Evolutionary conservation across 768 basidiomycete species (phyloP).

Genomic region (Phlegmacium glaucopus): DNA sequence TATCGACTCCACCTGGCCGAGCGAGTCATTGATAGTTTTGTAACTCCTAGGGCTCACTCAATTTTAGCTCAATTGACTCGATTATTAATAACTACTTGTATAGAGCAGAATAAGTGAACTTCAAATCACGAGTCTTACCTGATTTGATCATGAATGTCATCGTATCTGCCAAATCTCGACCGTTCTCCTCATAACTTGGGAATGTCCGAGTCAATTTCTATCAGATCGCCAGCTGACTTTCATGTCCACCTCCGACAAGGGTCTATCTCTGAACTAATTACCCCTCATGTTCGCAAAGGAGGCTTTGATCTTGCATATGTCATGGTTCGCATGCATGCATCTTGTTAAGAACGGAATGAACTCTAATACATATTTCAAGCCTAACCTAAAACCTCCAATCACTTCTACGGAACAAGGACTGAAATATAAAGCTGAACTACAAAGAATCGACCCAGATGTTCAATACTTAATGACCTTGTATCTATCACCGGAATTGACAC

Average conservation of each 20-base stretch:
- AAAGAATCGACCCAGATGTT: slow-evolving; percentile 69
- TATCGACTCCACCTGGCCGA: too few relatives aligned
- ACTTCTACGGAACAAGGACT: slow-evolving; percentile 78
- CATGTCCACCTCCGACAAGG: slow-evolving; percentile 97
- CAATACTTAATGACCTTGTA: slow-evolving; percentile 97
- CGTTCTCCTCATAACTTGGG: background rate
- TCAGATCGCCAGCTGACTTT: slow-evolving; percentile 80
- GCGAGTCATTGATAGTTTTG: too few relatives aligned
- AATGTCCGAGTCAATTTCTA: slow-evolving; percentile 43
- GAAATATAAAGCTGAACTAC: slow-evolving; percentile 72
- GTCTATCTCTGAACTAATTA: slow-evolving; percentile 74
- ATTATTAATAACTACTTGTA: too few relatives aligned
- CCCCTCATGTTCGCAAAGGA: slow-evolving; percentile 85
- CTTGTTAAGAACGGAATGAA: slow-evolving; percentile 1
- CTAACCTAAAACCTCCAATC: slow-evolving; percentile 89
- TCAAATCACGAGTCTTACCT: too few relatives aligned
- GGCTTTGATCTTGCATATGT: slow-evolving; percentile 93
- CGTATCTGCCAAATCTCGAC: background rate
- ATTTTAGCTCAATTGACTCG: too few relatives aligned
- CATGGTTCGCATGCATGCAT: slow-evolving; percentile 59
- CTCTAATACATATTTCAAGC: slow-evolving; percentile 43
- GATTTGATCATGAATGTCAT: too few relatives aligned
- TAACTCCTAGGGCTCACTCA: too few relatives aligned
- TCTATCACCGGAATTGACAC: slow-evolving; percentile 87
- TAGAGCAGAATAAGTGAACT: too few relatives aligned